Evolutionary conservation across 208 protist species (phyloP).

Genomic region (Porcisia hertigi): DNA sequence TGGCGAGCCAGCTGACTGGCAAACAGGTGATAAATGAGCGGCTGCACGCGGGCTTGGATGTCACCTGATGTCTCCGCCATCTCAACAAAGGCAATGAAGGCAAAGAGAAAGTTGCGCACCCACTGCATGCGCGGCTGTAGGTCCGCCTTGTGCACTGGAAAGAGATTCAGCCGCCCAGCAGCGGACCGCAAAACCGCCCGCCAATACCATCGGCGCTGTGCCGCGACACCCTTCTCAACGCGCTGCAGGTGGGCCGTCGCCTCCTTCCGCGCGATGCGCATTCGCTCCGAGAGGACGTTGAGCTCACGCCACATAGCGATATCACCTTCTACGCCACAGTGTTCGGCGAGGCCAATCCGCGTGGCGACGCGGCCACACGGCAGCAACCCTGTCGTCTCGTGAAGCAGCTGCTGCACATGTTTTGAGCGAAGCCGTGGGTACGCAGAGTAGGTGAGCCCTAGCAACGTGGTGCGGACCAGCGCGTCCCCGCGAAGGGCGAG

Average conservation of each 20-base stretch:
- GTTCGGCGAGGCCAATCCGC: constrained; percentile 75
- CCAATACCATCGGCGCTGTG: constrained; percentile 91
- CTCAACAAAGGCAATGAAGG: constrained; percentile 81
- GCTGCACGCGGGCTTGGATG: constrained; percentile 33
- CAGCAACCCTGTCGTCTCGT: constrained; percentile 78
- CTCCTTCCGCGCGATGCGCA: constrained; percentile 56
- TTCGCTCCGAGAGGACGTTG: constrained; percentile 73
- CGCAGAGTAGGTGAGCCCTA: constrained; percentile 37
- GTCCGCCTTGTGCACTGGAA: constrained; percentile 71
- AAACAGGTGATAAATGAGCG: constrained; percentile 71
- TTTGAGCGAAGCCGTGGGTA: constrained; percentile 85
- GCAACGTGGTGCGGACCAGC: constrained; percentile 57
- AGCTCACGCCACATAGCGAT: constrained; percentile 88
- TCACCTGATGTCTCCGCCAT: constrained; percentile 70
- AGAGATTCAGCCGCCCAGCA: constrained; percentile 57
- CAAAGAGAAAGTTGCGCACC: constrained; percentile 74
- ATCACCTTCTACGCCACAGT: constrained; percentile 66
- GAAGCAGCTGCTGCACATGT: constrained; percentile 78
- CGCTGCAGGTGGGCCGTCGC: constrained; percentile 71
- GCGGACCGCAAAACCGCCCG: constrained; percentile 71
- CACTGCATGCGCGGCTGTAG: constrained; percentile 85
- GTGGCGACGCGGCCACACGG: constrained; percentile 63
- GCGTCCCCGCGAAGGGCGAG: constrained; percentile 73
- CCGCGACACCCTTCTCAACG: constrained; percentile 74
- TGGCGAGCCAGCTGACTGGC: constrained; percentile 55